Evolutionary conservation across 306 rosid species (phyloP).

Genomic region (Castanea crenata): DNA sequence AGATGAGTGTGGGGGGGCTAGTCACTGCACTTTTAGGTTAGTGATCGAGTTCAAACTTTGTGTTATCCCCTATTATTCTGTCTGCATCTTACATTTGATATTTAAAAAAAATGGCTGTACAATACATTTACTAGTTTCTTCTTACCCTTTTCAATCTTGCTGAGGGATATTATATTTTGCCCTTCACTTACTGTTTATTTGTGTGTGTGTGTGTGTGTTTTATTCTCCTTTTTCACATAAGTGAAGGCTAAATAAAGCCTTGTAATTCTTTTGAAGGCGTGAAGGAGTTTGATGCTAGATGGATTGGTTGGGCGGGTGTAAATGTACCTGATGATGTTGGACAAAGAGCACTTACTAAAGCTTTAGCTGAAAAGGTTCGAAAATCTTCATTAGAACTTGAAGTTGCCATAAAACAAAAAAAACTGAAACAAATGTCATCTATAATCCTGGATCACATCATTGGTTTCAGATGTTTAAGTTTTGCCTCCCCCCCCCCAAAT

Average conservation of each 20-base stretch:
- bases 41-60: conserved; percentile 24
- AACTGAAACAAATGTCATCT: neutral
- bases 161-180: neutral
- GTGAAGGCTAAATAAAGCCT: conserved; percentile 26
- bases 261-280: conserved; percentile 65
- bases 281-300: conserved; percentile 91
- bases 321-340: conserved; percentile 89
- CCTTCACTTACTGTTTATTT: neutral
- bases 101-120: neutral
- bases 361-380: conserved; percentile 92
- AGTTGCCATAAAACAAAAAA: conserved; percentile 16
- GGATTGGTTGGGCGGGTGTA: conserved; percentile 99
- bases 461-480: neutral
- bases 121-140: neutral
- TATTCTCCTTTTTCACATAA: conserved; percentile 1
- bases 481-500: neutral
- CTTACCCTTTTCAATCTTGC: neutral
- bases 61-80: conserved; percentile 19
- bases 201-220: neutral
- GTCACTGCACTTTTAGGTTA: conserved; percentile 97
- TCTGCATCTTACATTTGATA: conserved; percentile 10
- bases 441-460: conserved; percentile 2
- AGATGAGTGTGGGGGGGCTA: conserved; percentile 88
- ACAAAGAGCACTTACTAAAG: conserved; percentile 62
- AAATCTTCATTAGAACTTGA: conserved; percentile 19